Evolutionary conservation across 805 yeast species (phyloP), one percentile per base, ranked within the genome.

Genomic region (Schwanniomyces polymorphus): DNA sequence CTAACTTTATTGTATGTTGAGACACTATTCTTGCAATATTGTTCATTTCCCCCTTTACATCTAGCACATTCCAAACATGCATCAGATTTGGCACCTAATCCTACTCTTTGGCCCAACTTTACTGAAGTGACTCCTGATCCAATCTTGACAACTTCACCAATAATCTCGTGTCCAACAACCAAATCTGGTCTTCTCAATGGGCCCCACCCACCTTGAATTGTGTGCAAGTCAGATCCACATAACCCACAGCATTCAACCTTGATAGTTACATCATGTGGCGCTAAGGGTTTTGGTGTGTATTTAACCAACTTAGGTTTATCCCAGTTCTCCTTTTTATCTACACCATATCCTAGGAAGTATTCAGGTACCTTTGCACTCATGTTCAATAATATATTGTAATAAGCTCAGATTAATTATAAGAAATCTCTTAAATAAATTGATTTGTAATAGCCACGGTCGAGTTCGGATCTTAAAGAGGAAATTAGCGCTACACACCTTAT

Each of bases 81-180:
- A 43, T 68, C 72, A 18, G 76, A 71, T 58, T 78, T 82, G 18
- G 94, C 92, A 56, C 96, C 96, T 42, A 86, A 78, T 43, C 94
- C 96, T 23, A 86, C 95, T 51, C 88, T 74, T 53, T 89, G 85
- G 45, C 96, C 96, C 25, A 84, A 59, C 59, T 74, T 78, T 70
- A 68, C 76, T 40, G 51, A 72, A 6, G 64, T 60, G 50, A 87
- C 82, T 39, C 77, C 69, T 7, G 73, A 54, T 44, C 94, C 96
- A 38, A 85, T 71, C 28, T 71, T 74, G n/a, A 80, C 72, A 29
- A 84, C 86, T 26, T 62, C 68, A 44, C 90, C 91, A 41, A 84
- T 68, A 51, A 85, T 75, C 64, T 85, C 90, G 64, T 85, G 90
- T 21, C 91, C 91, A 6, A 70, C 74, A 42, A 77, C 73, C 29